phyloP scores from a whole-genome alignment of 2,329 filamentous ascomycete species.

The Penicillium occitanis region DNA sequence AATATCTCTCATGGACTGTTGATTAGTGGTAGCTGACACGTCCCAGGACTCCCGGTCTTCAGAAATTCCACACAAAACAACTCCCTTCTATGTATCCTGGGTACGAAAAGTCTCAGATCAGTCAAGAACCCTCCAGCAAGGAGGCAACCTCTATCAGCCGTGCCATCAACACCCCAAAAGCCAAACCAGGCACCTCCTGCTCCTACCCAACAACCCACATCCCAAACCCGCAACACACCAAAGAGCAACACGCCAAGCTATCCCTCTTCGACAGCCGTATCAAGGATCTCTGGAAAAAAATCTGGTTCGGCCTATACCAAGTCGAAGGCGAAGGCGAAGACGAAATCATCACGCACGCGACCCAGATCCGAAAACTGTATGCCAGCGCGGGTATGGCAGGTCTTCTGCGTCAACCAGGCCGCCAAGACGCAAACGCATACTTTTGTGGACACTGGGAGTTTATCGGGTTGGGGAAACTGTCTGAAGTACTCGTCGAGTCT shows the following conservation, averaged over 20 bases:
- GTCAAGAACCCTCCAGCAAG: background rate
- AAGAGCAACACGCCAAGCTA: conserved; percentile 6
- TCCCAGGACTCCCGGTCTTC: background rate
- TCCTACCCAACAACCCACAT: conserved; percentile 13
- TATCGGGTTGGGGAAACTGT: conserved; percentile 3
- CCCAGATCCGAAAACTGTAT: conserved; percentile 25
- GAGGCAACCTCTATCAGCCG: background rate
- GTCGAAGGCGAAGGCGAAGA: conserved; percentile 23
- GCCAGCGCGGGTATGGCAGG: conserved; percentile 24
- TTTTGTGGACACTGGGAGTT: background rate
- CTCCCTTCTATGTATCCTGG: background rate
- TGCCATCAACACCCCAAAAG: background rate
- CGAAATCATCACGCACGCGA: conserved; percentile 22
- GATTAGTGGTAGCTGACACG: background rate
- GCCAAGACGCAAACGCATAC: background rate
- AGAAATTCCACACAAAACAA: background rate
- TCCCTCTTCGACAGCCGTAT: background rate
- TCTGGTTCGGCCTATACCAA: conserved; percentile 29
- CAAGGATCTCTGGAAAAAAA: conserved; percentile 23
- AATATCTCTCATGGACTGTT: too few relatives aligned
- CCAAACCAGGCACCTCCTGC: conserved; percentile 4
- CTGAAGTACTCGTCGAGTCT: conserved; percentile 3
- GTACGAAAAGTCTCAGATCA: background rate
- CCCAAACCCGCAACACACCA: background rate
- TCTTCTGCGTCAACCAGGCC: background rate